phyloP scores from a whole-genome alignment of 805 yeast species.

The Scheffersomyces amazonensis region DNA sequence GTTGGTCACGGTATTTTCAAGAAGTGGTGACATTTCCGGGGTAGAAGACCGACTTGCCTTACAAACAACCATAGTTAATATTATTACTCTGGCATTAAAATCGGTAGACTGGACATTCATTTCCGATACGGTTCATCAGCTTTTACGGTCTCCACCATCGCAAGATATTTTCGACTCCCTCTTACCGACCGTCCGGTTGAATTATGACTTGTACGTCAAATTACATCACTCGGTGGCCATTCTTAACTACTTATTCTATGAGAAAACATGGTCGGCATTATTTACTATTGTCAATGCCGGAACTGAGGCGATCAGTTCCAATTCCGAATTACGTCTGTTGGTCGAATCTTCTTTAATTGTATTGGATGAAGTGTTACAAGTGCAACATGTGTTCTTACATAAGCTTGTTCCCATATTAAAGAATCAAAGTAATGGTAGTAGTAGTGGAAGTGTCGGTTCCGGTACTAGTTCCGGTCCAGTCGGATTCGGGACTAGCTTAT shows the following conservation, averaged over 20 bases:
- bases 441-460: slow-evolving; percentile 2
- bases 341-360: slow-evolving; percentile 35
- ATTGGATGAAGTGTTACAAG: slow-evolving; percentile 42
- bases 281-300: slow-evolving; percentile 60
- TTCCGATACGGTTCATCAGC: slow-evolving; percentile 50
- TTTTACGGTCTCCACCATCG: slow-evolving; percentile 22
- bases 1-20: slow-evolving; percentile 61
- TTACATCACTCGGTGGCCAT: slow-evolving; percentile 70
- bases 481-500: slow-evolving; percentile 26
- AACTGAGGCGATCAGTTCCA: slow-evolving; percentile 45
- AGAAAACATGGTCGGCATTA: slow-evolving; percentile 52
- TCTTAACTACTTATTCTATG: slow-evolving; percentile 60
- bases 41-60: slow-evolving; percentile 37
- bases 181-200: slow-evolving; percentile 12
- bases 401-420: slow-evolving; percentile 51
- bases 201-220: slow-evolving; percentile 39
- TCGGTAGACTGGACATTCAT: slow-evolving; percentile 44
- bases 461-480: slow-evolving; percentile 1
- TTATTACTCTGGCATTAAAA: slow-evolving; percentile 40
- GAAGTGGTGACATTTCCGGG: slow-evolving; percentile 39
- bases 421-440: slow-evolving; percentile 22
- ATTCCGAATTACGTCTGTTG: slow-evolving; percentile 19
- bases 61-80: slow-evolving; percentile 52
- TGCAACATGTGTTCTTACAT: slow-evolving; percentile 61
- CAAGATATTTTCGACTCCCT: slow-evolving; percentile 20